phyloP scores from a whole-genome alignment of 108 stramenopile genomes.

The Bacterosira constricta region DNA sequence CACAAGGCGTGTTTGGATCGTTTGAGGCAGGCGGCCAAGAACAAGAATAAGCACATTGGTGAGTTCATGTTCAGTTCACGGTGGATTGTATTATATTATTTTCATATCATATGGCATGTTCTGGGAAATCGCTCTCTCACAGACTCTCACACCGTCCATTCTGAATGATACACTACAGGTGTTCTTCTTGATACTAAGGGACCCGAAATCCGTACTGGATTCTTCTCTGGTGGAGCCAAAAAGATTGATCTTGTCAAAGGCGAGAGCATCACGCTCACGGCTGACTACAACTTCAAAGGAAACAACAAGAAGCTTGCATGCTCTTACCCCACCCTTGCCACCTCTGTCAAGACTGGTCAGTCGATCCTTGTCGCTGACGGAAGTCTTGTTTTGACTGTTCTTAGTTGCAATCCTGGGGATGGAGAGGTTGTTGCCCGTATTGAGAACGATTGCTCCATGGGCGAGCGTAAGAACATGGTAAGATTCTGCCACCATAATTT shows the following conservation, averaged over 20 bases:
- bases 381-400: conserved; percentile 87
- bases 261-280: conserved; percentile 73
- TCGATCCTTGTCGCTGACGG: conserved; percentile 97
- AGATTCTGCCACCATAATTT: no score
- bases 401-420: conserved; percentile 61
- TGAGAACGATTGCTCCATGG: conserved; percentile 84
- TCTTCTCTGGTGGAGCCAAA: conserved; percentile 86
- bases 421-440: conserved; percentile 77
- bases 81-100: background rate
- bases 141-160: background rate
- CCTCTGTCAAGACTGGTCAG: conserved; percentile 86
- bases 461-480: conserved; percentile 97
- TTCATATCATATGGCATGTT: background rate
- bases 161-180: conserved; percentile 41
- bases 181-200: conserved; percentile 94
- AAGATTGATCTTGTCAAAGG: conserved; percentile 84
- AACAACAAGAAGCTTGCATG: conserved; percentile 89
- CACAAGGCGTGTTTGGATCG: conserved; percentile 84
- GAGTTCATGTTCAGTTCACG: conserved; percentile 22
- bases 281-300: conserved; percentile 89
- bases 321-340: conserved; percentile 89
- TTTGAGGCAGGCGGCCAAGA: conserved; percentile 75
- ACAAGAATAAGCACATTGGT: conserved; percentile 78
- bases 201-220: conserved; percentile 95
- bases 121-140: background rate